Evolutionary conservation across 2,329 filamentous ascomycete genomes (phyloP).

Genomic region (Colletotrichum destructivum): DNA sequence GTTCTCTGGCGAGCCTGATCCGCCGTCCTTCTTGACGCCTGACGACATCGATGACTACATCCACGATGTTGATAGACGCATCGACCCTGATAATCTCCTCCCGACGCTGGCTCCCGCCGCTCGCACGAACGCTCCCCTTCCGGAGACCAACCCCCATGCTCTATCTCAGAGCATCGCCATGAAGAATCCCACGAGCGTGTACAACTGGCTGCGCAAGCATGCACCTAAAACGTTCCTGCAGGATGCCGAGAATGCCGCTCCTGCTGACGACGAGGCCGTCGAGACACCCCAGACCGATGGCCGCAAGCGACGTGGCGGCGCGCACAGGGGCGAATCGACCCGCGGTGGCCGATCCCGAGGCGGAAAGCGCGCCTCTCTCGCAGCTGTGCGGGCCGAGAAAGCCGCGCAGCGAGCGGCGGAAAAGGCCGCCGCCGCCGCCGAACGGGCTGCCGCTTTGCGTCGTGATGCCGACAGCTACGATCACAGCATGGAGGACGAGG

Average conservation of each 20-base stretch:
- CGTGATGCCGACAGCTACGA: slow-evolving; percentile 46
- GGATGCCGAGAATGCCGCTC: slow-evolving; percentile 70
- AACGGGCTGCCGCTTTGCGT: slow-evolving; percentile 51
- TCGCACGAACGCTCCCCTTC: slow-evolving; percentile 47
- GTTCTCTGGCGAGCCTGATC: slow-evolving; percentile 67
- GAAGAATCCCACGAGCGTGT: slow-evolving; percentile 89
- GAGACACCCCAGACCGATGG: slow-evolving; percentile 45
- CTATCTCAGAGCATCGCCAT: slow-evolving; percentile 56
- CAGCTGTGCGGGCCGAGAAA: slow-evolving; percentile 50
- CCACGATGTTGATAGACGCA: slow-evolving; percentile 71
- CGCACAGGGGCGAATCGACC: slow-evolving; percentile 27
- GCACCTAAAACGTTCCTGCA: slow-evolving; percentile 89
- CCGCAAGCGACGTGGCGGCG: slow-evolving; percentile 45
- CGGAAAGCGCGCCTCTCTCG: slow-evolving; percentile 52
- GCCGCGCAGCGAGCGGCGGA: slow-evolving; percentile 57
- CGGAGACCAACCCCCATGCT: slow-evolving; percentile 54
- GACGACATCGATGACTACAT: slow-evolving; percentile 84
- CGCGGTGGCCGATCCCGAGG: slow-evolving; percentile 44
- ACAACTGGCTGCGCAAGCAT: slow-evolving; percentile 93
- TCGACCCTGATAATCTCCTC: slow-evolving; percentile 62
- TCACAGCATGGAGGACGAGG: slow-evolving; percentile 28
- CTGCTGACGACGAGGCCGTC: slow-evolving; percentile 56
- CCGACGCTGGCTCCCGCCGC: slow-evolving; percentile 67
- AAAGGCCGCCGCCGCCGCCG: slow-evolving; percentile 45
- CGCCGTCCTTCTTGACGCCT: slow-evolving; percentile 77